phyloP scores from a whole-genome alignment of 495 filamentous ascomycete genomes.

The Penicillium diatomitis region DNA sequence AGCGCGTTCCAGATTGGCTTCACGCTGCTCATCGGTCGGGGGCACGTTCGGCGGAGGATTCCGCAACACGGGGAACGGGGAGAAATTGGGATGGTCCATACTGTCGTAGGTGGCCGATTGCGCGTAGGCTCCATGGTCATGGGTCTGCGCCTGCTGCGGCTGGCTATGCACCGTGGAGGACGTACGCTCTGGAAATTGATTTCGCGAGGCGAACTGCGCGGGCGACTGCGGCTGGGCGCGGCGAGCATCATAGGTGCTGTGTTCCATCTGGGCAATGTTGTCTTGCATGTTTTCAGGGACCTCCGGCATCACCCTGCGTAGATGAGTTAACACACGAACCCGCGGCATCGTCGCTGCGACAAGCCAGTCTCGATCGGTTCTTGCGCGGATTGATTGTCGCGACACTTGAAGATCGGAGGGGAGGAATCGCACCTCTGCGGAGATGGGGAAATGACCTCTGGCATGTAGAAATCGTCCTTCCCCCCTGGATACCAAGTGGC shows the following conservation, averaged over 20 bases:
- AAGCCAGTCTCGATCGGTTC: not conserved
- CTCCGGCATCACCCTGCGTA: conserved; percentile 60
- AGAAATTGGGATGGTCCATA: conserved; percentile 70
- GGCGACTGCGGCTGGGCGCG: conserved; percentile 27
- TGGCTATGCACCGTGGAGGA: conserved; percentile 31
- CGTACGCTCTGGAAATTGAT: conserved; percentile 33
- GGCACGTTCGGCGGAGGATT: conserved; percentile 83
- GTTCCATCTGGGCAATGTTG: conserved; percentile 79
- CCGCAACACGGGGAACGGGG: conserved; percentile 79
- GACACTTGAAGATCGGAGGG: not conserved
- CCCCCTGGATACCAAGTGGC: conserved; percentile 89
- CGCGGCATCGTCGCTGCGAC: conserved; percentile 9
- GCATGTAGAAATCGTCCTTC: conserved; percentile 78
- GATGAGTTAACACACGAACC: conserved; percentile 19
- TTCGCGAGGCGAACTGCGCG: conserved; percentile 24
- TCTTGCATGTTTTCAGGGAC: conserved; percentile 84
- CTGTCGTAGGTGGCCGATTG: conserved; percentile 35
- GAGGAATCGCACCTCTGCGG: conserved; percentile 65
- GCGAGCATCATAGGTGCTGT: conserved; percentile 52
- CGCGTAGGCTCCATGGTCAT: conserved; percentile 31
- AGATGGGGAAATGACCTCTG: conserved; percentile 68
- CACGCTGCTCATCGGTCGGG: conserved; percentile 88
- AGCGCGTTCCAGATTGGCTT: conserved; percentile 73
- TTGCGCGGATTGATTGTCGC: not conserved
- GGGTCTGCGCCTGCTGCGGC: conserved; percentile 18